Base-by-base conservation (phyloP, 2,329 filamentous ascomycete genomes). In the Phialophora verrucosa region DNA sequence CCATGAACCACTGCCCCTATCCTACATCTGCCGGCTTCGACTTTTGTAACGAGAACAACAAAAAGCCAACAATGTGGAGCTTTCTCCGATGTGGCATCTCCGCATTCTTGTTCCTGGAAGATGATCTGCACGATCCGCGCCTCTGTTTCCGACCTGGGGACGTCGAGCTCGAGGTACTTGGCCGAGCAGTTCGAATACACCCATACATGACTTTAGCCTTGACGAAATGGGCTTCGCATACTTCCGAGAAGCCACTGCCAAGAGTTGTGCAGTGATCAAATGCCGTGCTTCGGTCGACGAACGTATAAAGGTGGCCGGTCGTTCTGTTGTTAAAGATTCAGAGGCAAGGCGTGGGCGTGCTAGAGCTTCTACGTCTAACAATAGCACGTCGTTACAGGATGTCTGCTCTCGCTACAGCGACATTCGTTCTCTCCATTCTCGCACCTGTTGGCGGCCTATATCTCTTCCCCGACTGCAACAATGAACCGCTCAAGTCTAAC, bases 401-500 rank as follows among this genome's bases (percentile, higher is more conserved):
- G 47, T 20, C 47, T 50, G 10, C n/a, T 20, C 47, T 50, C 23
- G 23, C 23, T 50, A 25, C 47, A 50, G 47, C 47, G 8, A 14
- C 47, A 50, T 50, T 50, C 47, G n/a, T 50, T 50, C 47, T 50
- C 47, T 20, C 23, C n/a, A 25, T 50, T 25, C 47, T 50, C 23
- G 47, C 47, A 50, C 47, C 47, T 50, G 47, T 50, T 50, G 23
- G 23, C n/a, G 23, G 47, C 47, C 47, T 25, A 25, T 50, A 50
- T 25, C 47, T 50, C 47, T 50, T 50, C 64, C 84, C 84, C 0
- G 83, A 85, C 68, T 86, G 84, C 68, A 70, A 71, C 8, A 82
- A 79, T 73, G 83, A 83, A 0, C 84, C 83, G 0, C 72, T 85
- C 49, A 81, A 76, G 55, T 79, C 80, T 25, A 83, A 82, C 44